Evolutionary conservation across 768 basidiomycete genomes (phyloP), one percentile per base, ranked within the genome.

Genomic region (Suillus americanus): DNA sequence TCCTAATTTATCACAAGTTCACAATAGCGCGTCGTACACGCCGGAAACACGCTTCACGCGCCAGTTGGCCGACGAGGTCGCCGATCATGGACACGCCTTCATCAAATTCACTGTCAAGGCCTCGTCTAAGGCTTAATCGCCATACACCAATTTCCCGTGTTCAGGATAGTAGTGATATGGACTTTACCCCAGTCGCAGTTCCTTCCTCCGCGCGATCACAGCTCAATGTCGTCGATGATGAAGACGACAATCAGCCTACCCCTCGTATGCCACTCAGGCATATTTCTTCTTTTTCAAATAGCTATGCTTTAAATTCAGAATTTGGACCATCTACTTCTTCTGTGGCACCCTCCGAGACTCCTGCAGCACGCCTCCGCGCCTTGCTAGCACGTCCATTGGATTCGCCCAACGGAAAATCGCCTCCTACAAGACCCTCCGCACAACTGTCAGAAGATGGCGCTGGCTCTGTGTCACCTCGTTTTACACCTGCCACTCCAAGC

Each of bases 361-460:
- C 88, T 8, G 87, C 89, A 23, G 82, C 81, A 25, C 85, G 87
- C 56, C 82, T 91, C 23, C 87, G 89, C 55, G 87, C 87, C 28
- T 75, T 90, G 5, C 77, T 90, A 10, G 76, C 81, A 38, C 85
- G 82, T 63, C 78, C 85, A 62, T 82, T 84, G 40, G 79, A 78
- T 30, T 72, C 77, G n/a, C 68, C 73, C 18, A 69, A 73, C 30
- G 75, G 72, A 60, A 70, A 68, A 23, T 72, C 75, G 10, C 67
- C 73, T 25, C 68, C 79, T 3, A 62, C 67, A 8, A 72, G 65
- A 48, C 64, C 68, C 18, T 71, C 77, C 48, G 54, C 68, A 0
- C 70, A 73, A 1, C 43, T 67, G 0, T 79, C 77, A 14, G 79
- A 79, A 13, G 65, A 62, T 13, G 74, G 73, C 6, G 70, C 74